phyloP scores from a whole-genome alignment of 805 yeast species.

The Cyberlindnera saturnus region DNA sequence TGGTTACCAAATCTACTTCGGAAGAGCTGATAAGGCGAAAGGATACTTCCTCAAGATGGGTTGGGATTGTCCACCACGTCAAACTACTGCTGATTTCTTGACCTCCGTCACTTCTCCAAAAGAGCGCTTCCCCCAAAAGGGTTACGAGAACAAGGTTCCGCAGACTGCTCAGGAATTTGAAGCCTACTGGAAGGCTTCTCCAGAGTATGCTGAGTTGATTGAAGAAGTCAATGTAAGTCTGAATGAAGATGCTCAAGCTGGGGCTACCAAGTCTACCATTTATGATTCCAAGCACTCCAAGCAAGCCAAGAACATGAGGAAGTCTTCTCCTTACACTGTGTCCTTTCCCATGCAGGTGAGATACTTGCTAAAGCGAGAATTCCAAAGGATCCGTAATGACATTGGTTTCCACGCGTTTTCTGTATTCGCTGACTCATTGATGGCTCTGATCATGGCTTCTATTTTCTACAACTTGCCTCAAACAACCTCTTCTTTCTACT shows the following conservation, averaged over 20 bases:
- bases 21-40: conserved; percentile 40
- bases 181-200: conserved; percentile 43
- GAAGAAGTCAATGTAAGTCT: neutral
- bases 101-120: conserved; percentile 49
- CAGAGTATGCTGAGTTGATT: conserved; percentile 28
- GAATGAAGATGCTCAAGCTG: neutral
- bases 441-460: conserved; percentile 53
- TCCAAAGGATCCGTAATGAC: conserved; percentile 45
- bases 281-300: conserved; percentile 43
- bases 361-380: conserved; percentile 39
- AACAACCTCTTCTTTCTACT: conserved; percentile 42
- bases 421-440: conserved; percentile 38
- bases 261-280: conserved; percentile 11
- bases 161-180: conserved; percentile 46
- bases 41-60: conserved; percentile 49
- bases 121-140: conserved; percentile 39
- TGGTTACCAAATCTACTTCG: conserved; percentile 52
- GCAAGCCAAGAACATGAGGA: conserved; percentile 42
- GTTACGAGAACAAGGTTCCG: conserved; percentile 45
- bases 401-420: conserved; percentile 37
- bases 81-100: conserved; percentile 54
- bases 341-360: conserved; percentile 47
- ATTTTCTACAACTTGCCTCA: conserved; percentile 46
- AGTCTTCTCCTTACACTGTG: conserved; percentile 45
- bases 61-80: conserved; percentile 48